Base-by-base conservation (phyloP, 192 early-diverging fungal species). In the Linnemannia exigua region DNA sequence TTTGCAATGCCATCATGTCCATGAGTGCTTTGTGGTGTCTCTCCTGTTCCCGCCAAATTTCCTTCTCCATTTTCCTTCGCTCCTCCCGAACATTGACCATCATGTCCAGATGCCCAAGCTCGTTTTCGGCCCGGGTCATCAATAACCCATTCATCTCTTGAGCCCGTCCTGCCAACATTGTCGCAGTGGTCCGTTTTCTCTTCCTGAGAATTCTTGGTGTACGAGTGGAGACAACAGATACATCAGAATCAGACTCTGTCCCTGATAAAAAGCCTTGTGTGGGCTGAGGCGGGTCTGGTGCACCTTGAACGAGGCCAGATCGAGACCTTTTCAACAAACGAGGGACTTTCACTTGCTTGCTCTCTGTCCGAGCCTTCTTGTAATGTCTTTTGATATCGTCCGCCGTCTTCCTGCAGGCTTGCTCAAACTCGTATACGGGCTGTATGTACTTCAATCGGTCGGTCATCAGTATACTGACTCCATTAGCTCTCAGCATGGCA, bases 361-460 rank as follows among this genome's bases (percentile, higher is more conserved):
- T 41, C 37, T 69, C 35, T 38, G 68, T 41, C 68, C 68, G 31
- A 4, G 61, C 61, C 61, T 69, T 35, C 68, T 69, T 69, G 68
- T 20, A 2, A 35, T 69, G 68, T 37, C 37, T 6, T 41, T 69
- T 69, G 68, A 37, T 36, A 19, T 69, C 68, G 31, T 69, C 35
- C 6, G 37, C 35, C 15, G 35, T 41, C 35, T 69, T 38, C 37
- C 19, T 69, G 37, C 68, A 69, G 6, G 68, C 36, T 69, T 69
- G 35, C 20, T 69, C 68, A 20, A 19, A 69, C 11, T 69, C 68
- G 19, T 69, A 69, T 9, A 37, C 37, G 19, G 68, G 35, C 35
- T 69, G 68, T 15, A 69, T 69, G 6, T 46, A 46, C 31, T 15
- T 69, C 35, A 69, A 22, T 4, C 68, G 68, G 31, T 69, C 68